These are phyloP conservation scores for Thymus mandschuricus DNA, from an alignment of 257 asterid genomes.

Conservation along the genomic window DNA sequence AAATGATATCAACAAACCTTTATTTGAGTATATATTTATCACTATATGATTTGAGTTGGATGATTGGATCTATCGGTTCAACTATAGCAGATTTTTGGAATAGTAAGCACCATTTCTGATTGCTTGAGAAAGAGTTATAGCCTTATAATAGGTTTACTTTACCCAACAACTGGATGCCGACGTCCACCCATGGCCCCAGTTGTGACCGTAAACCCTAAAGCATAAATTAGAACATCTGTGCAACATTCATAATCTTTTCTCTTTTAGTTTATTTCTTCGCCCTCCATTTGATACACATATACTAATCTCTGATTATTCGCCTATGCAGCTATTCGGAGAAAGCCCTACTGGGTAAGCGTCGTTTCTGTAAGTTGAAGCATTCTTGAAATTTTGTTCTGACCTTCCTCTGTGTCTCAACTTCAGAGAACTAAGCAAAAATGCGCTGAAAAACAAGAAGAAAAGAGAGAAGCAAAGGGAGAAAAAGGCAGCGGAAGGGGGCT, in stretches of 20 bases:
- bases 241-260: no score
- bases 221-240: no score
- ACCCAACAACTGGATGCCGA: no score
- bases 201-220: no score
- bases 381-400: slow-evolving; percentile 17
- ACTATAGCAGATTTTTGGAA: background rate
- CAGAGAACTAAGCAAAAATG: slow-evolving; percentile 89
- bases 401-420: slow-evolving; percentile 8
- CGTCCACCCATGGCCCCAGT: no score
- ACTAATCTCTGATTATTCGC: slow-evolving; percentile 34
- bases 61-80: background rate
- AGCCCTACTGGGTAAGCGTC: slow-evolving; percentile 70
- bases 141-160: no score
- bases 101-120: no score
- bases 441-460: slow-evolving; percentile 82
- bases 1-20: no score
- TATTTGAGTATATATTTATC: no score
- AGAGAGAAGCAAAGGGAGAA: slow-evolving; percentile 88
- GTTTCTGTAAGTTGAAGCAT: background rate
- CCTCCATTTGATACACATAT: background rate
- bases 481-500: slow-evolving; percentile 67
- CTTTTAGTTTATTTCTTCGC: background rate
- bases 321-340: slow-evolving; percentile 68
- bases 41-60: no score
- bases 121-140: no score